These are phyloP conservation scores for Climacium dendroides DNA, from an alignment of 225 moss, liverwort and hornwort species.

Conservation along the genomic window DNA sequence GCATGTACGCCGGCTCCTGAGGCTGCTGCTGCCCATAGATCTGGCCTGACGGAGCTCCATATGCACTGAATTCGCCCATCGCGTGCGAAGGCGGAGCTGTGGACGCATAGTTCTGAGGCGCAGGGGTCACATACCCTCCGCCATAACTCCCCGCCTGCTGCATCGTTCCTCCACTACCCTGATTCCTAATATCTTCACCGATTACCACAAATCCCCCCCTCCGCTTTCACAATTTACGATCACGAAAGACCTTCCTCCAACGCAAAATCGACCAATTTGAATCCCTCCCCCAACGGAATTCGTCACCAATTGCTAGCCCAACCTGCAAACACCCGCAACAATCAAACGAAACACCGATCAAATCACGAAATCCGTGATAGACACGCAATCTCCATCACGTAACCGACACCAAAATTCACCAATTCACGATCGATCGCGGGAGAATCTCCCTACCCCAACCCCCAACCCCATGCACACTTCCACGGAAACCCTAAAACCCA, in stretches of 20 bases:
- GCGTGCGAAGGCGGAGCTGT: slow-evolving; percentile 29
- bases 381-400: not conserved
- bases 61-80: slow-evolving; percentile 26
- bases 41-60: slow-evolving; percentile 16
- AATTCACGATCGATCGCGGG: not conserved
- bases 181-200: not conserved
- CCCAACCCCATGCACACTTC: not conserved
- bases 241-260: not conserved
- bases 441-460: not conserved
- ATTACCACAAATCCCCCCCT: not conserved
- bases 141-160: slow-evolving; percentile 51
- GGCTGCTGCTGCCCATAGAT: not conserved
- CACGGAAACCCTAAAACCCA: slow-evolving; percentile 7
- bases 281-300: not conserved
- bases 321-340: not conserved
- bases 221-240: not conserved
- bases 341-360: not conserved
- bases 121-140: slow-evolving; percentile 33
- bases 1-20: slow-evolving; percentile 3
- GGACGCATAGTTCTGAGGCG: slow-evolving; percentile 25
- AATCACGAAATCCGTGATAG: not conserved
- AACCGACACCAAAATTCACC: not conserved
- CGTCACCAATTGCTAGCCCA: not conserved
- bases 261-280: not conserved
- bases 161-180: slow-evolving; percentile 17